Conservation (phyloP, 306 rosid genomes). For the Pachyrhizus erosus region DNA sequence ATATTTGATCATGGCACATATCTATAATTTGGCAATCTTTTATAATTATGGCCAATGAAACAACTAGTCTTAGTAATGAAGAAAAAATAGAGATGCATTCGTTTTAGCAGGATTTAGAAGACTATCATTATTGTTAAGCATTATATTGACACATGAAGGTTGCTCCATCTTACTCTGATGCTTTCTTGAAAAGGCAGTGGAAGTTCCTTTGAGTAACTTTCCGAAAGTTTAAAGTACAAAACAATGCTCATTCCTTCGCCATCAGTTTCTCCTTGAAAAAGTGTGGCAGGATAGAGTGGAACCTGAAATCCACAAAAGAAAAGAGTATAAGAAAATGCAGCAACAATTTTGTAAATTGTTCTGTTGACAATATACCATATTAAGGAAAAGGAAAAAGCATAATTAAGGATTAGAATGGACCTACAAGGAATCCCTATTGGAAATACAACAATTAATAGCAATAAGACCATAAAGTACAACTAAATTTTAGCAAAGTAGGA, state of each 20-base stretch:
- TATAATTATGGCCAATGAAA: neutral
- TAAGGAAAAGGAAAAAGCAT: neutral
- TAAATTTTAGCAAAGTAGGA: slow-evolving; percentile 9
- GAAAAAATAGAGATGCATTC: neutral
- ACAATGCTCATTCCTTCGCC: slow-evolving; percentile 96
- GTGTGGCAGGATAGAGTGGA: slow-evolving; percentile 80
- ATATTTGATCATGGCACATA: slow-evolving; percentile 4
- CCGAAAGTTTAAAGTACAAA: slow-evolving; percentile 92
- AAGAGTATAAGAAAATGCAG: slow-evolving; percentile 31
- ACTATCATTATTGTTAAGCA: neutral
- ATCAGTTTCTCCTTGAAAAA: slow-evolving; percentile 93
- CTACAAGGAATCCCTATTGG: neutral
- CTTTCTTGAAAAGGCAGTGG: slow-evolving; percentile 81
- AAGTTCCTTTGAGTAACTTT: slow-evolving; percentile 79
- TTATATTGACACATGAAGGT: slow-evolving; percentile 36
- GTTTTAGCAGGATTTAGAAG: neutral
- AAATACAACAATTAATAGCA: slow-evolving; percentile 6
- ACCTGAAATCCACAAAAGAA: slow-evolving; percentile 60
- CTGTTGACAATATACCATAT: neutral
- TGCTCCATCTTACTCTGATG: slow-evolving; percentile 77
- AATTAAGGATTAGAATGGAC: slow-evolving; percentile 21
- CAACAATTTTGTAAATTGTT: neutral
- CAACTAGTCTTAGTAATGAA: neutral
- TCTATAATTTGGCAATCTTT: neutral
- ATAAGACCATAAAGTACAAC: neutral